Base-by-base conservation (phyloP, 176 grass and related monocot species). In the Areca catechu region DNA sequence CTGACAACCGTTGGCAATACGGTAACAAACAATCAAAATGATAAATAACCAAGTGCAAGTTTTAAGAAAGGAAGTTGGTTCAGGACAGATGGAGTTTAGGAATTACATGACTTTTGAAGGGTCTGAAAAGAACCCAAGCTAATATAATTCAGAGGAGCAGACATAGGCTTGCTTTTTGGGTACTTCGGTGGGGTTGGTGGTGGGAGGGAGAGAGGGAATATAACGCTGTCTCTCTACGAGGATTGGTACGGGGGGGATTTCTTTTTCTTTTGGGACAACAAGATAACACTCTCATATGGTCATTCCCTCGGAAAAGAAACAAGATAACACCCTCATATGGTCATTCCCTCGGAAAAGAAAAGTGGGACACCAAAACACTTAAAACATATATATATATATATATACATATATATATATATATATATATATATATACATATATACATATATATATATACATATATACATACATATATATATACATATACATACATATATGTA, bases 121-220 rank as follows among this genome's bases (percentile, higher is more conserved):
- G 25, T 25, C 23, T 34, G 24, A 60, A 60, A 60, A 25, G 29
- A 55, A 28, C 57, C 57, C 10, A 28, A 60, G 17, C 23, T 28
- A 60, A 37, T 19, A 17, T 22, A 60, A n/a, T 34, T 25, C 24
- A 60, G 57, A 60, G 57, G 25, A 60, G 16, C 15, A 37, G 57
- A 60, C 57, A 60, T 60, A 22, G 15, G 57, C 29, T 60, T 60
- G 57, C 57, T 60, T 60, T 60, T 60, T 34, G 24, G 57, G 15
- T 37, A 60, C 57, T 37, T 60, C 0, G 57, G 15, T 29, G 27
- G 27, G 27, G 3, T 4, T 4, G 27, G 5, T 28, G 27, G 27
- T 5, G 4, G 34, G 34, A 12, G 7, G 15, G n/a, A 7, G 16
- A n/a, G 16, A 27, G 29, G 23, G 29, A 17, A 60, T 22, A 22